A percentile compares a stretch with the other conserved stretches of the same genome.
These are phyloP conservation scores for Gymnopilus junonius DNA, from an alignment of 768 basidiomycete species.

Conservation along the genomic window DNA sequence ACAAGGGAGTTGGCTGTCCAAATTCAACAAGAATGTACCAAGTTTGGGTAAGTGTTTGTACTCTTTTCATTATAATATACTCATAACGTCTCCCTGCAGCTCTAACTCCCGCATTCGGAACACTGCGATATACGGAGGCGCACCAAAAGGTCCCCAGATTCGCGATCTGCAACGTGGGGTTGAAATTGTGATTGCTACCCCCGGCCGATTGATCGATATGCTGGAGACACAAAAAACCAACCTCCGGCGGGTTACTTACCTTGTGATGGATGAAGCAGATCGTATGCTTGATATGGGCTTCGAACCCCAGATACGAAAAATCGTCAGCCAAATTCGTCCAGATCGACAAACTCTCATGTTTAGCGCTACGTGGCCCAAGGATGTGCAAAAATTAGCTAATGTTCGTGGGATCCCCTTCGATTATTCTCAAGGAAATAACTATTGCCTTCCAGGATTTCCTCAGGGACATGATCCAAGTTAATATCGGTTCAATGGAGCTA, in stretches of 20 bases:
- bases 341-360: conserved; percentile 99
- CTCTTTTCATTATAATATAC: background rate
- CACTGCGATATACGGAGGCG: conserved; percentile 98
- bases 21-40: conserved; percentile 98
- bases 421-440: background rate
- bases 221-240: conserved; percentile 96
- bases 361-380: conserved; percentile 99
- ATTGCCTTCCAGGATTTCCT: conserved; percentile 76
- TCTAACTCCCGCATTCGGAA: conserved; percentile 95
- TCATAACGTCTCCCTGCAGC: conserved; percentile 36
- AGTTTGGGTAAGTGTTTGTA: conserved; percentile 75
- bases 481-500: conserved; percentile 98
- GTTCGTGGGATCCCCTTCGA: conserved; percentile 40
- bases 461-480: conserved; percentile 96
- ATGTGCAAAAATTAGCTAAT: conserved; percentile 96
- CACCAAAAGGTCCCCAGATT: conserved; percentile 98
- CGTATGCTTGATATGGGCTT: conserved; percentile 99
- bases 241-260: conserved; percentile 92
- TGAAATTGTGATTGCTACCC: conserved; percentile 99
- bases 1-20: conserved; percentile 99
- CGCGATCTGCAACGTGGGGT: conserved; percentile 97
- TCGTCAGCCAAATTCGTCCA: conserved; percentile 95
- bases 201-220: conserved; percentile 99
- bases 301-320: conserved; percentile 99
- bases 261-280: conserved; percentile 99